Evolutionary conservation across 305 asterid species (phyloP).

Genomic region (Rubia occidens): DNA sequence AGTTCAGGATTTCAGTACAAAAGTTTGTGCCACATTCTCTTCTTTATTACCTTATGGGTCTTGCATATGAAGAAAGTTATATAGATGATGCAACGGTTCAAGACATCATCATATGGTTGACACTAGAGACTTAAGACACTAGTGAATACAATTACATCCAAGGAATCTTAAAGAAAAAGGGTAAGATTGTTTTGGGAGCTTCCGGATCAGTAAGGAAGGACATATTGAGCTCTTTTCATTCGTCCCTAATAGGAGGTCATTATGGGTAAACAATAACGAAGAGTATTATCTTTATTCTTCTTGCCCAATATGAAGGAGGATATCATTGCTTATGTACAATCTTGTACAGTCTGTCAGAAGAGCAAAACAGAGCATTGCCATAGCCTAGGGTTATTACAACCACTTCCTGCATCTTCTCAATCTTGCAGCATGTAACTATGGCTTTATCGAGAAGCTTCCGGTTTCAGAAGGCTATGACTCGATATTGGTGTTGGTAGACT

Average conservation of each 20-base stretch:
- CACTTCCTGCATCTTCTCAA: neutral
- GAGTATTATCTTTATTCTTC: neutral
- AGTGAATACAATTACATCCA: neutral
- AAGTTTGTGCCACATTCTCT: too few relatives aligned
- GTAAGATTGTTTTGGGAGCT: neutral
- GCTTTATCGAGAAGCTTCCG: neutral
- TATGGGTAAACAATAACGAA: neutral
- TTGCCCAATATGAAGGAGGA: neutral
- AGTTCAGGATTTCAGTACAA: too few relatives aligned
- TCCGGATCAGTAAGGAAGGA: neutral
- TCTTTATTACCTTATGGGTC: too few relatives aligned
- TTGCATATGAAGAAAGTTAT: neutral
- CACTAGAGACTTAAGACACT: neutral
- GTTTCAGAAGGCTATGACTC: neutral
- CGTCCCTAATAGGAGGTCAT: neutral
- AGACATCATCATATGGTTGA: neutral
- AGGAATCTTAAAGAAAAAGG: neutral
- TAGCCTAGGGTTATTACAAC: neutral
- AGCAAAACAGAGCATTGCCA: neutral
- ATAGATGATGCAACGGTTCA: neutral
- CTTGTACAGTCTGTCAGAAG: neutral
- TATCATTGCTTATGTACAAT: neutral
- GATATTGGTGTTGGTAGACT: neutral
- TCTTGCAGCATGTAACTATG: neutral
- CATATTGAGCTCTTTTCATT: neutral